Conservation (phyloP, 2,329 filamentous ascomycete genomes). For the Metarhizium robertsii region DNA sequence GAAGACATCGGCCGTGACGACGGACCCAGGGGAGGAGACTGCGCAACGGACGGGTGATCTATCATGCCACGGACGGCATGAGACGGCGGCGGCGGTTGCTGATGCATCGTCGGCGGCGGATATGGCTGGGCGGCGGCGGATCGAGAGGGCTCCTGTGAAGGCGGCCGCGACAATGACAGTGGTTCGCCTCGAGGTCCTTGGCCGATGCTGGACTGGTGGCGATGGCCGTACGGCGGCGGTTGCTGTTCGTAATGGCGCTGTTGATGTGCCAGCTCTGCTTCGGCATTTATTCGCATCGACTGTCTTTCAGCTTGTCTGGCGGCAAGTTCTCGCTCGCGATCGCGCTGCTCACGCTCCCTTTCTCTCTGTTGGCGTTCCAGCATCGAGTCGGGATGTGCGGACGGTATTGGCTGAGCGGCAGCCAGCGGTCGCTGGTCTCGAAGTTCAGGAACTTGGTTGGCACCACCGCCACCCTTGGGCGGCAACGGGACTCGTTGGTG, state of each 20-base stretch:
- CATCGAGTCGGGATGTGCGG: slow-evolving; percentile 5
- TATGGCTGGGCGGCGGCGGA: slow-evolving; percentile 24
- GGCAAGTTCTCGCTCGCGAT: slow-evolving; percentile 6
- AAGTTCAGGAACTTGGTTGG: slow-evolving; percentile 5
- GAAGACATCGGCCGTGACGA: slow-evolving; percentile 28
- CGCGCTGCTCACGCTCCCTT: slow-evolving; percentile 11
- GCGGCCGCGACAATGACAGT: slow-evolving; percentile 26
- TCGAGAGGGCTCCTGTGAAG: slow-evolving; percentile 35
- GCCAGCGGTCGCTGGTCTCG: slow-evolving; percentile 8
- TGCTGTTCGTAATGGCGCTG: slow-evolving; percentile 33
- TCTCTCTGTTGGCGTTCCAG: slow-evolving; percentile 12
- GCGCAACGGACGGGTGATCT: slow-evolving; percentile 26
- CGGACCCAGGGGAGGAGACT: slow-evolving; percentile 30
- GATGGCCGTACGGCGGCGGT: slow-evolving; percentile 25
- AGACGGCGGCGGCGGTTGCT: slow-evolving; percentile 22
- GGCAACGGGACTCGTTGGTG: slow-evolving; percentile 7
- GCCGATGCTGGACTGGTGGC: slow-evolving; percentile 28
- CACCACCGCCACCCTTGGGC: neutral
- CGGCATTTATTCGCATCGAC: slow-evolving; percentile 37
- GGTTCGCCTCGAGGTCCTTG: slow-evolving; percentile 29
- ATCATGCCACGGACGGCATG: slow-evolving; percentile 31
- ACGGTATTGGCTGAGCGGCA: slow-evolving; percentile 3
- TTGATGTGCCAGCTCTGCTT: slow-evolving; percentile 30
- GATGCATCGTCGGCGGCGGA: slow-evolving; percentile 20
- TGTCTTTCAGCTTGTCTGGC: slow-evolving; percentile 11